Base-by-base conservation (phyloP, 1,284 basidiomycete genomes). In the Puccinia horiana region DNA sequence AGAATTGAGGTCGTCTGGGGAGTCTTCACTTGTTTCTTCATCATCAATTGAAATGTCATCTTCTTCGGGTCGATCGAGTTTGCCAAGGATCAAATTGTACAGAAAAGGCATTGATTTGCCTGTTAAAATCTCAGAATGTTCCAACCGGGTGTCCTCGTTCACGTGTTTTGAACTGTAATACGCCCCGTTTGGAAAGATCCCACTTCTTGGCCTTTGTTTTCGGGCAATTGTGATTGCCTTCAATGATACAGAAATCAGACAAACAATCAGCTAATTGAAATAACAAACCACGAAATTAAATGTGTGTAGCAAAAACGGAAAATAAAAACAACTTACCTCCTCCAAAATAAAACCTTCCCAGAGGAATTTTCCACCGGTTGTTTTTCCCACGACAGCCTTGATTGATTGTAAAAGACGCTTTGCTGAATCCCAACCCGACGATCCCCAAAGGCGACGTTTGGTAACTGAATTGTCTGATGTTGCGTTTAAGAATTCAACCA, bases 31-130 rank as follows among this genome's bases (percentile, higher is more conserved):
- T 6, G 18, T 40, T n/a, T 67, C 29, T 18, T 40, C 18, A n/a
- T n/a, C n/a, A n/a, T n/a, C n/a, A n/a, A n/a, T n/a, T n/a, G n/a
- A n/a, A n/a, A n/a, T n/a, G n/a, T n/a, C 16, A n/a, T 20, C 23
- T 8, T 32, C 26, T 4, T 40, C 40, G 3, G 63, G 63, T 67
- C 63, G 2, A n/a, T 32, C 35, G 8, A 67, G 40, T 9, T 67
- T 67, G 2, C 35, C 26, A 6, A 67, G 37, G 12, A 67, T 32
- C n/a, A 74, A 37, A n/a, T 74, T 54, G 47, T 52, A 74, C 32
- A 54, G n/a, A 52, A 74, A 74, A 26, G 47, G 47, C 72, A 74
- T 74, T 54, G 72, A 49, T 1, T 74, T 35, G 1, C 14, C 20
- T 9, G 40, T 52, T 11, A 11, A 26, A 37, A 0, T 56, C 1